These are phyloP conservation scores for Paramyrothecium sp. DNA, from an alignment of 2,329 filamentous ascomycete genomes.

Conservation along the genomic window DNA sequence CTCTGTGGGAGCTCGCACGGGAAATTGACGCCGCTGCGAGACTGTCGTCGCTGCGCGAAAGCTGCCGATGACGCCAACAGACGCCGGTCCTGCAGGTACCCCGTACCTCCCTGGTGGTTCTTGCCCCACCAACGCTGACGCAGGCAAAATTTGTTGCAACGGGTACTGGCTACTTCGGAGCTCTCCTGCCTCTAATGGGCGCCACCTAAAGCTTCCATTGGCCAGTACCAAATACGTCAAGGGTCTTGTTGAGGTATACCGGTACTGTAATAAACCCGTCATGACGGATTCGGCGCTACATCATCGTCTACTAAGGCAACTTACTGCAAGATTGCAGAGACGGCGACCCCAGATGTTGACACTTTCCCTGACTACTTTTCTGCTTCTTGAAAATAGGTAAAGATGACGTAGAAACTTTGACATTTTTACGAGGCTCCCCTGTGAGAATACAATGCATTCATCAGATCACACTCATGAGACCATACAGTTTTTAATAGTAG, in stretches of 20 bases:
- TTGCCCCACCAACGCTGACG: no score
- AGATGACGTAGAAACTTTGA: no score
- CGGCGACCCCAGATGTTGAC: background rate
- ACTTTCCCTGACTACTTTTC: no score
- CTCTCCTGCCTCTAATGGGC: background rate
- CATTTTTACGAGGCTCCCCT: no score
- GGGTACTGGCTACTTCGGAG: background rate
- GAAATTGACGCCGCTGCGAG: background rate
- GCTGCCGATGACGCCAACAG: background rate
- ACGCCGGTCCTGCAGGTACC: background rate
- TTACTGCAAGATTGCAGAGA: no score
- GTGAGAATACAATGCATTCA: no score
- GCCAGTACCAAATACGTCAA: background rate
- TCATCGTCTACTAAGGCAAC: no score
- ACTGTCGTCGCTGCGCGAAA: background rate
- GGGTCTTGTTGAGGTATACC: background rate
- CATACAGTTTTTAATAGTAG: no score
- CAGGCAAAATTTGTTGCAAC: background rate
- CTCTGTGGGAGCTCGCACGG: background rate
- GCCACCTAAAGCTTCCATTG: background rate
- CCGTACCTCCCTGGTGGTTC: background rate
- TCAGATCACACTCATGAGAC: no score
- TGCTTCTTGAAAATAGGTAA: no score
- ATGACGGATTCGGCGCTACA: no score
- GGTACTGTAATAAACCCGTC: no score